Evolutionary conservation across 2,329 filamentous ascomycete genomes (phyloP), one percentile per base, ranked within the genome.

Genomic region (Aspergillus persii): DNA sequence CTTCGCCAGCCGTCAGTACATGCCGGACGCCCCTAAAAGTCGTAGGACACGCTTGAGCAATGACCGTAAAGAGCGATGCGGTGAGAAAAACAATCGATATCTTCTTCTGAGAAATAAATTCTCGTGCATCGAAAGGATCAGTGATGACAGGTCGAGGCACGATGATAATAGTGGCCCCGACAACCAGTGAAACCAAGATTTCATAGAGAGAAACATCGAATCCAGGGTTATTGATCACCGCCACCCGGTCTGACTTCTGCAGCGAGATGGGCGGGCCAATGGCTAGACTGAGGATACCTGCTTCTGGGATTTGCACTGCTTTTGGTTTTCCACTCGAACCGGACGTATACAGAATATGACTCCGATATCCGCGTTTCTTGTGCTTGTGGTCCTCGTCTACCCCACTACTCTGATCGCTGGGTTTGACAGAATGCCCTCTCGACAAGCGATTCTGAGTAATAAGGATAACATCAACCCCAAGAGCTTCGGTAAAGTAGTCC

Each of bases 281-380:
- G 23, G 50, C 27, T 2, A 63, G 18, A 46, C 61, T 61, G 6
- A 58, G 47, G 31, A 63, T 61, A 9, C 61, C 53, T 11, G 23
- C 80, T 71, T 90, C 88, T 3, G 87, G 84, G 69, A 91, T 91
- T 58, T 86, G 82, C 8, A 96, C 91, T 61, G 90, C 89, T 78
- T 94, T 95, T 31, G 90, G 90, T 66, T 83, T 80, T 46, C 89
- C 89, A 74, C 92, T 89, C 1, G 68, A 68, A 15, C 91, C 90
- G 2, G 81, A 84, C 0, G 88, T 90, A 69, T 89, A 90, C 26
- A 87, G 53, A 33, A 64, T 63, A 39, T 63, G 63, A 11, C 50
- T 61, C n/a, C 61, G 53, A 50, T 60, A 57, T 15, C 47, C 29
- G 12, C n/a, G n/a, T 12, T 30, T 31, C 39, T 54, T 27, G 29